Evolutionary conservation across 2,329 filamentous ascomycete genomes (phyloP).

Genomic region (Chrysosporium keratinophilum): DNA sequence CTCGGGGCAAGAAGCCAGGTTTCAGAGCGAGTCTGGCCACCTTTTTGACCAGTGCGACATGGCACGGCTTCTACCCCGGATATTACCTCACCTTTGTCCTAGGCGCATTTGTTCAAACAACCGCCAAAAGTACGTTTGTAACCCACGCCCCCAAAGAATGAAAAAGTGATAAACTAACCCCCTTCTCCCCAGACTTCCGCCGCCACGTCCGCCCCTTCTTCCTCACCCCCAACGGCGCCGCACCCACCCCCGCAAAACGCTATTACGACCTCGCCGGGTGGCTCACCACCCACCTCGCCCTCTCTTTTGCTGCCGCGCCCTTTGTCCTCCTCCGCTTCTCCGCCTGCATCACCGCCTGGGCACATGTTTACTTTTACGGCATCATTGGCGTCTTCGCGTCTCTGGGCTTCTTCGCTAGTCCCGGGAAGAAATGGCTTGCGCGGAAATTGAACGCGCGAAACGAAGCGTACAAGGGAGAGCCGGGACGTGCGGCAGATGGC

Average conservation of each 20-base stretch:
- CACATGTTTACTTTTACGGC: conserved; percentile 79
- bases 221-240: conserved; percentile 62
- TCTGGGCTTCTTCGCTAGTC: conserved; percentile 68
- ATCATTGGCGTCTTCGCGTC: conserved; percentile 55
- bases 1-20: conserved; percentile 88
- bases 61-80: conserved; percentile 96
- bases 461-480: conserved; percentile 7
- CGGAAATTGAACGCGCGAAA: conserved; percentile 50
- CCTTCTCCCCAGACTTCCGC: conserved; percentile 57
- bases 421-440: conserved; percentile 54
- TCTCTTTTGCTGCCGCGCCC: conserved; percentile 72
- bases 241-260: conserved; percentile 59
- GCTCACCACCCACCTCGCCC: conserved; percentile 66
- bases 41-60: conserved; percentile 87
- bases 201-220: conserved; percentile 89
- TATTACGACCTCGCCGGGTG: conserved; percentile 77
- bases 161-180: neutral
- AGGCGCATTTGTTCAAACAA: conserved; percentile 82
- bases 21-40: conserved; percentile 91
- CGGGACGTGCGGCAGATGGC: conserved; percentile 8
- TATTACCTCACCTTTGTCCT: conserved; percentile 89
- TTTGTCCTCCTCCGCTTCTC: conserved; percentile 72
- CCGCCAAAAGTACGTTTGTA: conserved; percentile 69
- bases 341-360: conserved; percentile 65
- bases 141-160: neutral